Base-by-base conservation (phyloP, 768 basidiomycete species). In the Hortiboletus campestris region DNA sequence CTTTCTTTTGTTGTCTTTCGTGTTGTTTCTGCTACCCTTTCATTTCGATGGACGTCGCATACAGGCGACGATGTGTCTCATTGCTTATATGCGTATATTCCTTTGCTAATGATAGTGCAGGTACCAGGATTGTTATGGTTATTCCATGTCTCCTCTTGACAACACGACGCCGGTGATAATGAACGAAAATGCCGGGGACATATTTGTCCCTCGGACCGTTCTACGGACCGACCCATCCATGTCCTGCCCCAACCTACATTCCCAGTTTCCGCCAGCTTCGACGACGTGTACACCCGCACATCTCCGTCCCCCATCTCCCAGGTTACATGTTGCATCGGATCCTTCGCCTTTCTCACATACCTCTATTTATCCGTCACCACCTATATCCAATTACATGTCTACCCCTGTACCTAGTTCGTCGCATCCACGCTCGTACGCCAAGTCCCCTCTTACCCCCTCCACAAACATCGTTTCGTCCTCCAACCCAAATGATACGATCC, bases 401-500 rank as follows among this genome's bases (percentile, higher is more conserved):
- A 53, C 62, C 46, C 35, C 55, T 53, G 58, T 62, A 53, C 63
- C 60, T 55, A 61, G 50, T 53, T 46, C 67, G 56, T 51, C 63
- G 22, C 64, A 56, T 46, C 47, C 55, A 29, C 68, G 48, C 43
- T 20, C 56, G 29, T 47, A 40, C 49, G 49, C 41, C 57, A 67
- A 61, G 35, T 62, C 66, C 69, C 60, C 71, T 72, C 58, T 75
- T 5, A 62, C 72, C 20, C 65, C 72, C 6, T 73, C 76, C 25
- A 70, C 73, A 32, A 69, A 70, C 57, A 73, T 70, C 25, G 72
- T 75, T 55, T 72, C 78, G 0, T 74, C 71, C 13, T 56, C 60
- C 46, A 52, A 88, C 67, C 82, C 91, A 1, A 80, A 83, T 1
- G 62, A 75, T 3, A 74, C 84, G 2, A 78, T 93, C 36, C 73